Conservation (phyloP, 805 yeast species). For the Ogataea polymorpha region DNA sequence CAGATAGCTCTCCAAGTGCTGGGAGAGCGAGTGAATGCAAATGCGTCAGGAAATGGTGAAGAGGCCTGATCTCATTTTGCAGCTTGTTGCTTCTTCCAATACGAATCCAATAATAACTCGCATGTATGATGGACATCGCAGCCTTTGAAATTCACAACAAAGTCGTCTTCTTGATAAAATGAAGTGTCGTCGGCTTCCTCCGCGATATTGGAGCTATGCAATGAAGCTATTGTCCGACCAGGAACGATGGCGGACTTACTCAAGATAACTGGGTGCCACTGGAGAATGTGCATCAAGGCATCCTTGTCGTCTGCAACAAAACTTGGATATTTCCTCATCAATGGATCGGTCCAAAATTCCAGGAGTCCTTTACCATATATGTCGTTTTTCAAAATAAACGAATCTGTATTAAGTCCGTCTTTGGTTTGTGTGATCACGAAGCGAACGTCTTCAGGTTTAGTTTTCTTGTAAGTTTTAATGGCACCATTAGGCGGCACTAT, state of each 20-base stretch:
- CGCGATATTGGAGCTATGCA: conserved; percentile 34
- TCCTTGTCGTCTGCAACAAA: conserved; percentile 58
- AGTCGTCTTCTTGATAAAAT: conserved; percentile 62
- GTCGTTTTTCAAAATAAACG: conserved; percentile 71
- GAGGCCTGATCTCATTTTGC: not conserved
- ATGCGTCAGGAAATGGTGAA: not conserved
- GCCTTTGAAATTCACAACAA: conserved; percentile 59
- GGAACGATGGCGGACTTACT: conserved; percentile 73
- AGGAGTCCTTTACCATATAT: conserved; percentile 61
- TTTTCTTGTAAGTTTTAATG: conserved; percentile 64
- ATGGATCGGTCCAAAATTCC: conserved; percentile 77
- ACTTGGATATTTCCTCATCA: conserved; percentile 62
- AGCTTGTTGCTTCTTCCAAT: conserved; percentile 30
- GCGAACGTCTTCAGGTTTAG: conserved; percentile 51
- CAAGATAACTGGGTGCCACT: conserved; percentile 89
- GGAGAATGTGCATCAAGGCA: conserved; percentile 83
- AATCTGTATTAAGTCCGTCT: conserved; percentile 58
- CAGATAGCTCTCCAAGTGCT: conserved; percentile 73
- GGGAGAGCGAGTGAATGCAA: conserved; percentile 44
- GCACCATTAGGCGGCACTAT: conserved; percentile 66
- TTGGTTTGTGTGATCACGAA: conserved; percentile 70
- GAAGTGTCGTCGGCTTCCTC: conserved; percentile 42
- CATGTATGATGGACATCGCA: conserved; percentile 53
- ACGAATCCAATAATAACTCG: conserved; percentile 43
- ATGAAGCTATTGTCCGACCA: conserved; percentile 50